Base-by-base conservation (phyloP, 176 grass and related monocot genomes). In the Carex myosuroides region DNA sequence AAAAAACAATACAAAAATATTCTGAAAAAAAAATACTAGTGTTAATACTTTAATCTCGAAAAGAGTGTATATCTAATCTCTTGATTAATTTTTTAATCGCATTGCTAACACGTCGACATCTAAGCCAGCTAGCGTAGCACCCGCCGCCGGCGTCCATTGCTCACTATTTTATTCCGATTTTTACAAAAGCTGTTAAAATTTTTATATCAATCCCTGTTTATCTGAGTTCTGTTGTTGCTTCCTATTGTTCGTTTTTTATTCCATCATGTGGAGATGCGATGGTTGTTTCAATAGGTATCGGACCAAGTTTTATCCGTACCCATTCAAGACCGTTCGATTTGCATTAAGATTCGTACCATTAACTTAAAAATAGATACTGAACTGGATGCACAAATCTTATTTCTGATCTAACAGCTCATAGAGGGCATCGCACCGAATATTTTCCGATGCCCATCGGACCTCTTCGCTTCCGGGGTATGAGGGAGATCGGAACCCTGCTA, bases 111-210 rank as follows among this genome's bases (percentile, higher is more conserved):
- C 61, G 46, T 84, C 65, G 13, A 16, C 33, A 39, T 54, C 58
- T 56, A 57, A 11, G 64, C 56, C 30, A 81, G 64, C 56, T 16
- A 81, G 35, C 46, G 46, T 50, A 33, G 39, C 70, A 73, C 59
- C 10, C 48, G 59, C 14, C 33, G 55, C 55, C 80, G 61, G 80
- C 80, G 33, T 83, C 18, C n/a, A 67, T 67, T 22, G 35, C 33
- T 50, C 41, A 53, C 80, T 82, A 53, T 82, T 80, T 59, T 80
- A 80, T 39, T 80, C 50, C 52, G 3, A 18, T 54, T 58, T 58
- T 35, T 17, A 42, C 70, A 29, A 29, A 29, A 29, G 29, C 29
- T 29, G 29, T 29, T 29, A 29, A 29, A 29, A 29, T 2, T 0
- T 0, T 29, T 41, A 32, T 35, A 74, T 32, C 73, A 78, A 78